These are phyloP conservation scores for Botrytis elliptica DNA, from an alignment of 2,329 filamentous ascomycete genomes.

Conservation along the genomic window DNA sequence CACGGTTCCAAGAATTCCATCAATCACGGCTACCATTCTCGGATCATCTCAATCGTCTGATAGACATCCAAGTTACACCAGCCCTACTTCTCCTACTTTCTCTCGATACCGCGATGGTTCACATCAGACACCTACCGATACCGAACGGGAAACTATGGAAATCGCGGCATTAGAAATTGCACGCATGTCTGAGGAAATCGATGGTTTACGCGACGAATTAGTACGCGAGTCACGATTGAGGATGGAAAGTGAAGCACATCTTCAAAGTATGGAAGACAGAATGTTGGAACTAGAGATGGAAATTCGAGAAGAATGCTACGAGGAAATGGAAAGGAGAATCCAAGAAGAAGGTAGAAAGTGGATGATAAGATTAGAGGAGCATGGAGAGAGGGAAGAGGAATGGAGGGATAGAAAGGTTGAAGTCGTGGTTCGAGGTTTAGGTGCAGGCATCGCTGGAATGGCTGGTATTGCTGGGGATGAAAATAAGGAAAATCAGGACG, in stretches of 20 bases:
- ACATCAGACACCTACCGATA: slow-evolving; percentile 39
- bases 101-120: slow-evolving; percentile 34
- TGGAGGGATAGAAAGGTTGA: slow-evolving; percentile 89
- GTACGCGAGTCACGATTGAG: slow-evolving; percentile 69
- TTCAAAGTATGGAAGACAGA: slow-evolving; percentile 64
- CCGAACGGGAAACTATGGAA: slow-evolving; percentile 73
- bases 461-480: slow-evolving; percentile 31
- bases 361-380: slow-evolving; percentile 74
- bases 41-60: slow-evolving; percentile 13
- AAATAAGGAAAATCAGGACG: slow-evolving; percentile 63
- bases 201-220: slow-evolving; percentile 68
- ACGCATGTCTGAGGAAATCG: slow-evolving; percentile 74
- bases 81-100: slow-evolving; percentile 26
- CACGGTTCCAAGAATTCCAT: slow-evolving; percentile 84
- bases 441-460: slow-evolving; percentile 25
- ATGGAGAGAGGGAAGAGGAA: slow-evolving; percentile 77
- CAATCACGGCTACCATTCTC: slow-evolving; percentile 69
- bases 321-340: slow-evolving; percentile 79
- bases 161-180: slow-evolving; percentile 77
- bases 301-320: slow-evolving; percentile 83
- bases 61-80: background rate
- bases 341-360: slow-evolving; percentile 75
- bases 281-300: slow-evolving; percentile 72
- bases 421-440: slow-evolving; percentile 57
- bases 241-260: slow-evolving; percentile 68